Percentiles rank a stretch among this genome's conserved stretches.
phyloP scores from a whole-genome alignment of 139 green algal genomes.

The Picochlorum sp. region DNA sequence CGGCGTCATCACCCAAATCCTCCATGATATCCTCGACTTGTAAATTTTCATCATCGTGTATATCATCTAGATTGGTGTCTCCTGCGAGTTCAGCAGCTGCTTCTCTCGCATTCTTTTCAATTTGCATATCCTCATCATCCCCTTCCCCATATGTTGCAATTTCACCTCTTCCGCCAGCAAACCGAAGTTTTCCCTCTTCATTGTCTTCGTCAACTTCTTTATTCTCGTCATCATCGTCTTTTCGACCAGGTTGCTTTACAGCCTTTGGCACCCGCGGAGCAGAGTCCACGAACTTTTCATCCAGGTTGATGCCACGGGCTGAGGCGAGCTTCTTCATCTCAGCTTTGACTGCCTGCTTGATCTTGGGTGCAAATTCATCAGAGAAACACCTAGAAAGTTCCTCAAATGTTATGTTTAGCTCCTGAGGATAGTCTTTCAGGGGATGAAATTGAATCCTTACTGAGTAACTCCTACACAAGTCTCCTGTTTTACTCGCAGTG shows the following conservation, averaged over 20 bases:
- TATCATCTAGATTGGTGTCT: constrained; percentile 3
- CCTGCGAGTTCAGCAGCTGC: constrained; percentile 9
- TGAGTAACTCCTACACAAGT: constrained; percentile 31
- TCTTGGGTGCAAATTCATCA: constrained; percentile 48
- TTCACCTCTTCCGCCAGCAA: constrained; percentile 52
- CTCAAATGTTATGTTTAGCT: constrained; percentile 57
- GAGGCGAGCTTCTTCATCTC: constrained; percentile 24
- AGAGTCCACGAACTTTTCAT: constrained; percentile 10
- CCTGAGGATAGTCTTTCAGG: constrained; percentile 43
- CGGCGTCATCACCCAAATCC: constrained; percentile 2
- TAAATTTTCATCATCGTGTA: neutral
- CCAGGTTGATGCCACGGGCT: constrained; percentile 11
- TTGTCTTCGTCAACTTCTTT: constrained; percentile 60
- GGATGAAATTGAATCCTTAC: constrained; percentile 41
- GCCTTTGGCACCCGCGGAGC: constrained; percentile 12
- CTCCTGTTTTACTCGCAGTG: constrained; percentile 15
- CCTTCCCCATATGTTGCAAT: constrained; percentile 59
- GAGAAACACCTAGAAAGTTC: constrained; percentile 54
- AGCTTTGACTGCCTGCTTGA: constrained; percentile 43
- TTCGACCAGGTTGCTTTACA: constrained; percentile 1
- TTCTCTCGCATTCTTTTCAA: constrained; percentile 21
- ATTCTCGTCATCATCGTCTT: constrained; percentile 65
- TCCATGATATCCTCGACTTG: neutral
- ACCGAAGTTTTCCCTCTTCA: constrained; percentile 62
- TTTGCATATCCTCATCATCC: constrained; percentile 66